Evolutionary conservation across 2,329 filamentous ascomycete species (phyloP), one percentile per base, ranked within the genome.

Genomic region (Arthrobotrys pseudoclavata): DNA sequence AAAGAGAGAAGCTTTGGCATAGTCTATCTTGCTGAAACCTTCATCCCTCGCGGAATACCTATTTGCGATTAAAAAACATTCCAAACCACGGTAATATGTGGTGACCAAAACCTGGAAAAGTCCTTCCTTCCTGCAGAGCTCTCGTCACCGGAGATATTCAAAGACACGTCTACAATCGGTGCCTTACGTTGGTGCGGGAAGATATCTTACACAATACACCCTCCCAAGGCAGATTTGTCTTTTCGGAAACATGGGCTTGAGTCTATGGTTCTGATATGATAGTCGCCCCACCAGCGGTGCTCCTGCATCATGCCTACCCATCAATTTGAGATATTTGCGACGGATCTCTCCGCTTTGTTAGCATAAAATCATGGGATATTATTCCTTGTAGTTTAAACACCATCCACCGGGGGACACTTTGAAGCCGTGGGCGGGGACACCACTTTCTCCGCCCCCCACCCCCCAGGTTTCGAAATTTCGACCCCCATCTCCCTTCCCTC

Each of bases 131-230:
- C 1, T 18, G 34, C 45, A 53, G 70, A 76, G 71, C 71, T 76
- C 71, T 69, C 71, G 60, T n/a, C 60, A 57, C 68, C 71, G 71
- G 71, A 57, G 45, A 76, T 76, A 69, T 76, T 76, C 64, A 64
- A 76, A 69, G 71, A 76, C 64, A 76, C 20, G 42, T 42, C 57
- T 22, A 57, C 47, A 26, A 29, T 64, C 68, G 34, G 48, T 64
- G 71, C 64, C 64, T 69, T 37, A 34, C 40, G 60, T 18, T 57
- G 24, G n/a, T 47, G 69, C 69, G 69, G 69, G 69, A 72, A 72
- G 69, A 72, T 72, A 72, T 72, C 69, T 55, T 9, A 47, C 37
- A 37, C 37, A 42, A 18, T 18, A 3, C 4, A 20, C 9, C 18
- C 24, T 15, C 22, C 42, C 7, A 42, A 45, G 31, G 50, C 42